phyloP scores from a whole-genome alignment of 768 basidiomycete species.

The Hygrophorus russula region DNA sequence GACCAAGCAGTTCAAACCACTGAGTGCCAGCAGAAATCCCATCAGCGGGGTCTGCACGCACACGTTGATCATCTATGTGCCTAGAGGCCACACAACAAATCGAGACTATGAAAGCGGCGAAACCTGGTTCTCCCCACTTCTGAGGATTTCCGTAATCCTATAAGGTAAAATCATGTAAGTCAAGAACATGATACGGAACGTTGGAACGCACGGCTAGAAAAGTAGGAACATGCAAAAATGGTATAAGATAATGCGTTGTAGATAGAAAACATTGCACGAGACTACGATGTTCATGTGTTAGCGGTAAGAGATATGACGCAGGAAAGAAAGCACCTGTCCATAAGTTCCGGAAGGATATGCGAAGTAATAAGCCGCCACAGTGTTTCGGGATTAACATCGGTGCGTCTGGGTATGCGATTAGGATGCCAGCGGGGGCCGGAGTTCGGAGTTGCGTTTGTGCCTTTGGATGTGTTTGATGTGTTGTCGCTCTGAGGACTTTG shows the following conservation, averaged over 20 bases:
- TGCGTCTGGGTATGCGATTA: conserved; percentile 59
- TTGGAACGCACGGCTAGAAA: conserved; percentile 55
- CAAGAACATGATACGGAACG: conserved; percentile 10
- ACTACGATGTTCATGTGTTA: conserved; percentile 22
- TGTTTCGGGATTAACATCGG: conserved; percentile 77
- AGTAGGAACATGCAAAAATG: conserved; percentile 85
- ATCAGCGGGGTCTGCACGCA: conserved; percentile 71
- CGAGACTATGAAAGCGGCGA: conserved; percentile 88
- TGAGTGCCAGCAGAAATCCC: conserved; percentile 83
- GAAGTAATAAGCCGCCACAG: conserved; percentile 84
- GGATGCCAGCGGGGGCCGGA: conserved; percentile 65
- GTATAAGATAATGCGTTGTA: conserved; percentile 88
- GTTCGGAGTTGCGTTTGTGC: conserved; percentile 9
- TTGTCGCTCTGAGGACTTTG: conserved; percentile 14
- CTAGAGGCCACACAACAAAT: conserved; percentile 86
- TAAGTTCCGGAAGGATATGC: conserved; percentile 77
- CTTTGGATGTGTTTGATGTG: conserved; percentile 18
- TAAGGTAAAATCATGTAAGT: conserved; percentile 3
- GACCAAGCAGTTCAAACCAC: conserved; percentile 85
- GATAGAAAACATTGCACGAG: conserved; percentile 79
- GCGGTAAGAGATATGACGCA: conserved; percentile 9
- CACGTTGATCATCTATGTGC: conserved; percentile 87
- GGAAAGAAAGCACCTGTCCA: conserved; percentile 61
- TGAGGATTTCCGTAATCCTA: conserved; percentile 89
- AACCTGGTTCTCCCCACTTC: conserved; percentile 94